Evolutionary conservation across 2,329 filamentous ascomycete genomes (phyloP), one percentile per base, ranked within the genome.

Genomic region (Cordyceps cateniannulata): DNA sequence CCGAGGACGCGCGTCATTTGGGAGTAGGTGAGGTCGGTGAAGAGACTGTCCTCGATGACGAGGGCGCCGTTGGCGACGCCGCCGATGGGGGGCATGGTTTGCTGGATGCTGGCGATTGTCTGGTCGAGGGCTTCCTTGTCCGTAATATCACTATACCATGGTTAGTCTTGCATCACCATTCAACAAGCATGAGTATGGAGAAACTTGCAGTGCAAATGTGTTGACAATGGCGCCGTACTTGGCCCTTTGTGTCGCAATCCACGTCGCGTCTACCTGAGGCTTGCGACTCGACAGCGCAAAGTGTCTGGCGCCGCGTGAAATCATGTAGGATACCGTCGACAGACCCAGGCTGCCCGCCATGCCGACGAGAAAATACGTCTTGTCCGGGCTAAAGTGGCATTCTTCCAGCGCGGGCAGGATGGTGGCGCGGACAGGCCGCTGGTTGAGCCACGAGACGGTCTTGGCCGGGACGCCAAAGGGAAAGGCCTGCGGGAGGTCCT

Each of bases 1-100:
- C 47, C 22, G 18, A 64, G 24, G 1, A 54, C 47, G 12, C 22
- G 49, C 3, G 24, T 45, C 51, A 61, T 63, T 24, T 35, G 27
- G 1, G 59, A 25, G 22, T 22, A 25, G 14, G 60, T 48, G 59
- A 69, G 68, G 47, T 66, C 63, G 25, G 59, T 58, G 20, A 71
- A 64, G 3, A 68, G 59, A 35, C 58, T 62, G 57, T 74, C 71
- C 2, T 66, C 50, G 0, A 77, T 62, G 6, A 76, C 67, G 70
- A 75, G 71, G 12, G 74, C 73, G 3, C 73, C 74, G 42, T 76
- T 71, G 3, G 69, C 69, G 6, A 77, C 72, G 27, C 75, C 75
- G 0, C 63, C 70, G 16, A 77, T 69, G 0, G 69, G 68, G 1
- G 75, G 75, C 65, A 75, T 67, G 0, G 62, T 64, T 9, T 65